Base-by-base conservation (phyloP, 805 yeast species). In the Zygotorulaspora chibaensis region DNA sequence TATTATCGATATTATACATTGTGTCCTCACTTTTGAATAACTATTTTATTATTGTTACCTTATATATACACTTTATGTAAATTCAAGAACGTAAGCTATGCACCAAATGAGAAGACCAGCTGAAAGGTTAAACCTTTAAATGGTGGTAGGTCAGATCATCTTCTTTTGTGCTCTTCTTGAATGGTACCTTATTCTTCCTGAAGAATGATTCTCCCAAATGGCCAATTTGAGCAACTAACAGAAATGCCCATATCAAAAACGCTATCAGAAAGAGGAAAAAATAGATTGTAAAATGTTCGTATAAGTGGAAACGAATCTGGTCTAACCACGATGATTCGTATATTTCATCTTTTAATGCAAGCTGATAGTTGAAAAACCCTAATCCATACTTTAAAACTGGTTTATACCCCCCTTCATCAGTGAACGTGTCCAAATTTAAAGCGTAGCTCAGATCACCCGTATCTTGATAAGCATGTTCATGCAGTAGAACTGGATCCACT, bases 391-490 rank as follows among this genome's bases (percentile, higher is more conserved):
- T 48, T 15, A 42, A 30, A 12, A 61, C 48, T 2, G 66, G 48
- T 36, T 63, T 62, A 46, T 53, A 63, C 1, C 67, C 67, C 35
- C 65, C 66, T n/a, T 50, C 47, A n/a, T 51, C 55, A 10, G 58
- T 48, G 42, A 60, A 64, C 13, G 65, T 64, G 1, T 46, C 53
- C 16, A 60, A 55, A 34, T 57, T 45, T 41, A 66, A 48, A 10
- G 65, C 67, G 15, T 47, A 48, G 5, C 46, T 40, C n/a, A 65
- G 44, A 43, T 63, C 62, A 2, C 59, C 57, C 3, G 57, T 59
- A 18, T 68, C 71, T n/a, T 59, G 54, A 40, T 50, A 69, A 4
- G 63, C 57, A 44, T 69, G 72, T 38, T 69, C 73, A 48, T 69
- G 63, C 10, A 68, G 47, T 18, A 69, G 44, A 9, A 58, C 65